A percentile compares a stretch with the other conserved stretches of the same genome.
These are phyloP conservation scores for Geotrichum citri-aurantii DNA, from an alignment of 1,139 yeast genomes.

Conservation along the genomic window DNA sequence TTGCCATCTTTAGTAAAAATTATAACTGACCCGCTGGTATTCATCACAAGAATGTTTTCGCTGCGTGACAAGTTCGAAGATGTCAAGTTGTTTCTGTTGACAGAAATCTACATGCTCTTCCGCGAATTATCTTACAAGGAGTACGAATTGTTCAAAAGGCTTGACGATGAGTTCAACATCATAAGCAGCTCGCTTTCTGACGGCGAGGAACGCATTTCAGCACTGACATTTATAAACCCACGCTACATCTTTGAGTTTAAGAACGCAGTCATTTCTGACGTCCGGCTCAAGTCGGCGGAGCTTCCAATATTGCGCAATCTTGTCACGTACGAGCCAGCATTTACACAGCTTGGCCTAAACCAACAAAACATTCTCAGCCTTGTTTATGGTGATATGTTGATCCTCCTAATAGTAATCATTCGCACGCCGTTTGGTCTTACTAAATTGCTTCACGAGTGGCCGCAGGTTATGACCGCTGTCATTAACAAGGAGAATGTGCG, in stretches of 20 bases:
- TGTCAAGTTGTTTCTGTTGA: slow-evolving; percentile 20
- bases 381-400: slow-evolving; percentile 25
- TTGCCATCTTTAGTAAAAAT: slow-evolving; percentile 17
- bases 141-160: slow-evolving; percentile 20
- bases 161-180: slow-evolving; percentile 23
- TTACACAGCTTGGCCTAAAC: slow-evolving; percentile 15
- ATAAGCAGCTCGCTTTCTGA: slow-evolving; percentile 11
- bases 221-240: slow-evolving; percentile 23
- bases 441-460: slow-evolving; percentile 25
- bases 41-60: slow-evolving; percentile 21
- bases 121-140: slow-evolving; percentile 24
- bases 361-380: slow-evolving; percentile 21
- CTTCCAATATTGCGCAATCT: slow-evolving; percentile 22
- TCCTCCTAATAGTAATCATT: slow-evolving; percentile 21
- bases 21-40: slow-evolving; percentile 20
- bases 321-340: slow-evolving; percentile 18
- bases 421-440: slow-evolving; percentile 23
- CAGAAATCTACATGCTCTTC: slow-evolving; percentile 25
- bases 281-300: slow-evolving; percentile 19
- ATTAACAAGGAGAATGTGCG: slow-evolving; percentile 23
- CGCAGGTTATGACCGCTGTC: slow-evolving; percentile 26
- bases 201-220: slow-evolving; percentile 14
- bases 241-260: slow-evolving; percentile 20
- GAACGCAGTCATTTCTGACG: slow-evolving; percentile 15
- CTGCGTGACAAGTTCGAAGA: slow-evolving; percentile 17